Conservation (phyloP, 2,329 filamentous ascomycete species). For the Trichoderma guizhouense region DNA sequence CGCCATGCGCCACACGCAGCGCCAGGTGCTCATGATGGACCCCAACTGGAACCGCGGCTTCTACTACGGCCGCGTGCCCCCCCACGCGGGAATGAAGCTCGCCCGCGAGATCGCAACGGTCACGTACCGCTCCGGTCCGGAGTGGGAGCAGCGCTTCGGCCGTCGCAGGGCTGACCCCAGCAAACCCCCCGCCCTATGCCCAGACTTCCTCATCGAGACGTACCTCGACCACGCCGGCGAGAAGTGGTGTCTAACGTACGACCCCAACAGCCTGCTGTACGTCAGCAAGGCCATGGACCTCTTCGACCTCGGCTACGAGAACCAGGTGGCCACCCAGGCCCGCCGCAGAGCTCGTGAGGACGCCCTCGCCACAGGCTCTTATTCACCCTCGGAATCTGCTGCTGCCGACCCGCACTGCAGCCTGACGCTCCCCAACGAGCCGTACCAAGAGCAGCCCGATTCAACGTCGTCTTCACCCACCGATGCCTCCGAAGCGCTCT, state of each 20-base stretch:
- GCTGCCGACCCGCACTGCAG: slow-evolving; percentile 54
- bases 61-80: slow-evolving; percentile 85
- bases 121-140: slow-evolving; percentile 91
- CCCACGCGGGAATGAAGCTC: slow-evolving; percentile 96
- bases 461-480: slow-evolving; percentile 17
- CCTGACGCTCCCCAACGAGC: slow-evolving; percentile 75
- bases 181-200: slow-evolving; percentile 88
- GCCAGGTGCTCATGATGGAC: slow-evolving; percentile 98
- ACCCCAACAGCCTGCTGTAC: slow-evolving; percentile 91
- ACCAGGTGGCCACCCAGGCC: slow-evolving; percentile 60
- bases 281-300: slow-evolving; percentile 99
- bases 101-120: slow-evolving; percentile 96
- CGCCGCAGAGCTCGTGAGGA: slow-evolving; percentile 60
- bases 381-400: slow-evolving; percentile 50
- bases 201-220: slow-evolving; percentile 96
- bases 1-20: slow-evolving; percentile 95
- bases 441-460: slow-evolving; percentile 79
- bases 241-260: slow-evolving; percentile 96
- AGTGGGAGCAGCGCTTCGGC: slow-evolving; percentile 96
- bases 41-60: slow-evolving; percentile 94
- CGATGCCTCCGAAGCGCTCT: slow-evolving; percentile 30
- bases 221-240: slow-evolving; percentile 97
- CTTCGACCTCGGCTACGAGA: slow-evolving; percentile 78
- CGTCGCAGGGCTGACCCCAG: slow-evolving; percentile 79
- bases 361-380: slow-evolving; percentile 54